phyloP scores from a whole-genome alignment of 495 filamentous ascomycete genomes.

The Neurospora sp. region DNA sequence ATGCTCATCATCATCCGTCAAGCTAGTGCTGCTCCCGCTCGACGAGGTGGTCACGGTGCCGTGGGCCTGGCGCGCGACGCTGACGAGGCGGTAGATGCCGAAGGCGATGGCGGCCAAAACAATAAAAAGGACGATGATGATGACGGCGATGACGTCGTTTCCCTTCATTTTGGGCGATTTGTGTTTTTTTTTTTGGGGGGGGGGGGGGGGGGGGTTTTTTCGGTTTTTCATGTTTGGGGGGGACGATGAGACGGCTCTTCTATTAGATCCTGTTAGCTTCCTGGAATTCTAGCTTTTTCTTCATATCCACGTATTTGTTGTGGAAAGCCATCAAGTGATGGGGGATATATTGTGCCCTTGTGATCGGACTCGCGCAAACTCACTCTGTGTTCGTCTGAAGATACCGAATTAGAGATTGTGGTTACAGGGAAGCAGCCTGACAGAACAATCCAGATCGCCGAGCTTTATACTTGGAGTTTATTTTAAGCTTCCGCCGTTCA shows the following conservation, averaged over 20 bases:
- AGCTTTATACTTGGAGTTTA: background rate
- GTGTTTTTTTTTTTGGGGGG: background rate
- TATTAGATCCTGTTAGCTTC: background rate
- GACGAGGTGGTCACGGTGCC: conserved; percentile 17
- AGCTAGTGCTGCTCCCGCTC: conserved; percentile 20
- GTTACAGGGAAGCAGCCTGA: background rate
- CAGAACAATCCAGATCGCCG: background rate
- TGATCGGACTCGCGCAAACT: background rate
- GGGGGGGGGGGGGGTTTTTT: background rate
- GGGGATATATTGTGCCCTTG: background rate
- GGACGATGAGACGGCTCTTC: background rate
- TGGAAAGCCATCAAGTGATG: background rate
- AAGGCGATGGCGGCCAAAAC: conserved; percentile 59
- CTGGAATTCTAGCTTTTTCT: background rate
- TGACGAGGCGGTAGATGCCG: conserved; percentile 53
- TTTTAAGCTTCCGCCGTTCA: background rate
- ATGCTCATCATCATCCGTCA: background rate
- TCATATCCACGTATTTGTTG: background rate
- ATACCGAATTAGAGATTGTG: background rate
- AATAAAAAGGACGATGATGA: conserved; percentile 71
- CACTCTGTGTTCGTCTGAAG: background rate
- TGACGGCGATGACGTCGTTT: conserved; percentile 74
- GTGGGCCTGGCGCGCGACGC: conserved; percentile 33
- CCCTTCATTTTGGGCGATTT: conserved; percentile 43
- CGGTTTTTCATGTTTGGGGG: background rate